A percentile compares a stretch with the other conserved stretches of the same genome.
These are phyloP conservation scores for Crepidotus variabilis DNA, from an alignment of 768 basidiomycete species.

Conservation along the genomic window DNA sequence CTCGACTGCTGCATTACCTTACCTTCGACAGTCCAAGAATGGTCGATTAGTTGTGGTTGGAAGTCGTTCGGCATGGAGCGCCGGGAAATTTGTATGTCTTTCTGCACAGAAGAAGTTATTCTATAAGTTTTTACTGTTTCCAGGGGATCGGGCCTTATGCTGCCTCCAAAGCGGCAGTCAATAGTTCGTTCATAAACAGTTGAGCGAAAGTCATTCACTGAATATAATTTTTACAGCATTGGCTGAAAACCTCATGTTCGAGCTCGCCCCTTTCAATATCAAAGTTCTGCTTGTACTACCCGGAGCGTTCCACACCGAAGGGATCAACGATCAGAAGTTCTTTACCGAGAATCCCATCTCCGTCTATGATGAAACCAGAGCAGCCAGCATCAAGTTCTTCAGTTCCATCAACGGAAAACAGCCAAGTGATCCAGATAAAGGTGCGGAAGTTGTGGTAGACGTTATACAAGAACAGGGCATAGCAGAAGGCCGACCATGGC, in stretches of 20 bases:
- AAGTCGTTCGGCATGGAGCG: conserved; percentile 50
- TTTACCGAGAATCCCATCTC: conserved; percentile 36
- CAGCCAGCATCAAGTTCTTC: conserved; percentile 26
- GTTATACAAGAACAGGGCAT: conserved; percentile 47
- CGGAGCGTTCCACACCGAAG: conserved; percentile 58
- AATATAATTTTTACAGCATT: conserved; percentile 33
- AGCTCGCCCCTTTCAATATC: conserved; percentile 54
- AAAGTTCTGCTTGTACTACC: conserved; percentile 56
- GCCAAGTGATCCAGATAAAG: conserved; percentile 56
- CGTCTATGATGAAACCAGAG: conserved; percentile 45
- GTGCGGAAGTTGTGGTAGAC: conserved; percentile 46
- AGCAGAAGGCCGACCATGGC: conserved; percentile 24
- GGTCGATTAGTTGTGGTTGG: conserved; percentile 47
- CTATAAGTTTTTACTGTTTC: not conserved
- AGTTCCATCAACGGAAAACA: conserved; percentile 37
- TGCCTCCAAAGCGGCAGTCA: conserved; percentile 59
- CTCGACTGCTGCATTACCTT: conserved; percentile 47
- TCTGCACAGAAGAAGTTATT: not conserved
- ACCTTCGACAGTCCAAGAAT: conserved; percentile 39
- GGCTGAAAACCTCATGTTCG: conserved; percentile 48
- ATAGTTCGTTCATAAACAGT: conserved; percentile 30
- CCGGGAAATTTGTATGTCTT: conserved; percentile 38
- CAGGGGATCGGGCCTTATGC: conserved; percentile 37
- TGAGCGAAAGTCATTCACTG: not conserved
- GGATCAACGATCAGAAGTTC: conserved; percentile 41